Conservation (phyloP, 257 asterid genomes). For the Haberlea rhodopensis region DNA sequence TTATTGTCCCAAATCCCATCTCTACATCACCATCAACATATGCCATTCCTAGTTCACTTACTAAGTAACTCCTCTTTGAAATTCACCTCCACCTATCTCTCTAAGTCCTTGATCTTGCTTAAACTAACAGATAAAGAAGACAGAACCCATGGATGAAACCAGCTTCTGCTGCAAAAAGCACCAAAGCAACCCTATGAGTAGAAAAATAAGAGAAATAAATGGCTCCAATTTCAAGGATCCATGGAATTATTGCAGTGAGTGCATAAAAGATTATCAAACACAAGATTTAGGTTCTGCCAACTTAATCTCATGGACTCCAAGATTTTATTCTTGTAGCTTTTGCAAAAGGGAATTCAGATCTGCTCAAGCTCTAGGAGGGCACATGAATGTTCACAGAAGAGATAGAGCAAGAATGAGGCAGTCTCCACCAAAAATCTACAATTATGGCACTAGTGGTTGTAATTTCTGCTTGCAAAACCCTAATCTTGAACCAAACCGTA, state of each 20-base stretch:
- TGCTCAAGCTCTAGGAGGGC: no score
- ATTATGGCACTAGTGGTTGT: no score
- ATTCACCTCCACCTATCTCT: no score
- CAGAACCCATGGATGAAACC: slow-evolving; percentile 26
- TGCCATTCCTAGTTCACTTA: no score
- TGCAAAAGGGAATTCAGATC: no score
- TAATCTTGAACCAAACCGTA: slow-evolving; percentile 60
- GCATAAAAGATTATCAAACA: slow-evolving; percentile 24
- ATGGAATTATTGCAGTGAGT: slow-evolving; percentile 14
- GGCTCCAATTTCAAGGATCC: slow-evolving; percentile 36
- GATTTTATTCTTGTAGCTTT: slow-evolving; percentile 74
- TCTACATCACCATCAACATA: no score
- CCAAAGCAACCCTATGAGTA: slow-evolving; percentile 15
- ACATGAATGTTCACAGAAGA: no score
- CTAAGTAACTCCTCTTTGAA: neutral
- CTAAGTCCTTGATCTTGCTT: no score
- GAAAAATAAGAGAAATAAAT: slow-evolving; percentile 32
- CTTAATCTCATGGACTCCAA: slow-evolving; percentile 84
- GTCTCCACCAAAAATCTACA: slow-evolving; percentile 40
- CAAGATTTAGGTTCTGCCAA: slow-evolving; percentile 46
- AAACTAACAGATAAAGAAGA: slow-evolving; percentile 17
- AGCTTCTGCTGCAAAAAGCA: slow-evolving; percentile 26
- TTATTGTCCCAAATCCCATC: no score
- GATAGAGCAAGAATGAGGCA: slow-evolving; percentile 72
- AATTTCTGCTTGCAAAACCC: no score